Percentiles rank a stretch among this genome's conserved stretches.
Conservation (phyloP, 306 rosid species). For the Elaeagnus macrophylla region DNA sequence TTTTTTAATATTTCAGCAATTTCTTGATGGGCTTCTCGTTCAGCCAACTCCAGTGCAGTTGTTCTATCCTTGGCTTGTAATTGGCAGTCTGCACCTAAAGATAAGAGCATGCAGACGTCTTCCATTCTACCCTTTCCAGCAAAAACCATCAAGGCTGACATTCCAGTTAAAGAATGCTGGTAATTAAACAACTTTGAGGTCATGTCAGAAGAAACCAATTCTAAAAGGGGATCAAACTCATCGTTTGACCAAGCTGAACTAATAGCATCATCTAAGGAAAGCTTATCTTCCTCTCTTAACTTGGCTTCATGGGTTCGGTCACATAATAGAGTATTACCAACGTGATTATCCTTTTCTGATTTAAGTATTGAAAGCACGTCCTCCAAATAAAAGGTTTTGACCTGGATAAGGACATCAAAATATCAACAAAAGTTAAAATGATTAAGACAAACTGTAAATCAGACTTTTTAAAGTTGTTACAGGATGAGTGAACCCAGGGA, state of each 20-base stretch:
- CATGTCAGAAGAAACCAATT: slow-evolving; percentile 58
- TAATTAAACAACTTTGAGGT: slow-evolving; percentile 45
- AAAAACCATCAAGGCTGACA: slow-evolving; percentile 81
- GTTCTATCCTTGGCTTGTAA: slow-evolving; percentile 60
- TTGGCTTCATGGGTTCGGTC: slow-evolving; percentile 22
- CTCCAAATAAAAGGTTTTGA: slow-evolving; percentile 73
- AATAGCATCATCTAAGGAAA: slow-evolving; percentile 74
- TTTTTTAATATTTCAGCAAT: slow-evolving; percentile 47
- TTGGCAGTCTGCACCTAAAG: slow-evolving; percentile 65
- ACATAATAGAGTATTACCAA: slow-evolving; percentile 28
- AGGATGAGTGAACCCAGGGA: slow-evolving; percentile 94
- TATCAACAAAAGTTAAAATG: slow-evolving; percentile 4
- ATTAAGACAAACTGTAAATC: slow-evolving; percentile 12
- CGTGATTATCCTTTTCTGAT: slow-evolving; percentile 42
- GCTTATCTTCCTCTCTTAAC: slow-evolving; percentile 55
- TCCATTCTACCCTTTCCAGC: slow-evolving; percentile 81
- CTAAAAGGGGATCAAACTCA: slow-evolving; percentile 67
- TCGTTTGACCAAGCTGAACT: slow-evolving; percentile 72
- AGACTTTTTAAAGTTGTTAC: slow-evolving; percentile 32
- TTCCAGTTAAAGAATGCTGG: slow-evolving; percentile 72
- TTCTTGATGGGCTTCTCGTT: slow-evolving; percentile 47
- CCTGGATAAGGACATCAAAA: slow-evolving; percentile 45
- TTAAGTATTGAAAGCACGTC: slow-evolving; percentile 66
- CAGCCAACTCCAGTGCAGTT: slow-evolving; percentile 63
- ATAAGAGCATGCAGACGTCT: slow-evolving; percentile 73